phyloP scores from a whole-genome alignment of 495 filamentous ascomycete genomes.

The Chaetomidium leptoderma region DNA sequence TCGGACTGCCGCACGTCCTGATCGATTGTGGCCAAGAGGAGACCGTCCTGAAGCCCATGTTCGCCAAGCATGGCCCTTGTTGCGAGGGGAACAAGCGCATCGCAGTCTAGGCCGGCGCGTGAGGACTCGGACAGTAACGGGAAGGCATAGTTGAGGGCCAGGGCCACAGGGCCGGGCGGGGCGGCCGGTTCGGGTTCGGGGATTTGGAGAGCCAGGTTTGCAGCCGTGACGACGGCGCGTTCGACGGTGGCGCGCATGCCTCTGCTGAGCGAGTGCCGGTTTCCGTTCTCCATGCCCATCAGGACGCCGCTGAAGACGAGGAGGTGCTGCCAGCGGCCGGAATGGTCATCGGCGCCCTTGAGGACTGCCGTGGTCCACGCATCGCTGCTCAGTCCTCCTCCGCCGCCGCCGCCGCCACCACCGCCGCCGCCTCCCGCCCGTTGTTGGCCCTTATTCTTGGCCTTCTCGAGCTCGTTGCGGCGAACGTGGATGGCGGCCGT shows the following conservation, averaged over 20 bases:
- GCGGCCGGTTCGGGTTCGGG: slow-evolving; percentile 43
- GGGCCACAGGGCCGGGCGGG: slow-evolving; percentile 56
- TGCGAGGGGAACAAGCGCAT: slow-evolving; percentile 67
- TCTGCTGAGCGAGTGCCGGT: slow-evolving; percentile 57
- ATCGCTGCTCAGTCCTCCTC: slow-evolving; percentile 56
- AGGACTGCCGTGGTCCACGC: slow-evolving; percentile 82
- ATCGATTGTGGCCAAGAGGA: slow-evolving; percentile 75
- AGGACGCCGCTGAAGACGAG: slow-evolving; percentile 76
- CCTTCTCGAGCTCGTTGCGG: slow-evolving; percentile 50
- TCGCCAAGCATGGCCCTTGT: slow-evolving; percentile 59
- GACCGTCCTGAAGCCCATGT: slow-evolving; percentile 77
- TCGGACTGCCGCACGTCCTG: slow-evolving; percentile 63
- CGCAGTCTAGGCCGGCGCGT: slow-evolving; percentile 60
- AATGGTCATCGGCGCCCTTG: slow-evolving; percentile 77
- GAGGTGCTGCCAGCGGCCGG: slow-evolving; percentile 83
- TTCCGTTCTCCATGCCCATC: slow-evolving; percentile 71
- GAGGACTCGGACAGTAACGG: slow-evolving; percentile 60
- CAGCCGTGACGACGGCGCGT: slow-evolving; percentile 68
- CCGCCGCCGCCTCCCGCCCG: slow-evolving; percentile 44
- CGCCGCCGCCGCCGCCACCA: no score
- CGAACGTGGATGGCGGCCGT: slow-evolving; percentile 67
- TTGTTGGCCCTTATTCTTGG: slow-evolving; percentile 35
- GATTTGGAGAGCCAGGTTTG: slow-evolving; percentile 62
- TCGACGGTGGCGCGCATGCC: slow-evolving; percentile 69
- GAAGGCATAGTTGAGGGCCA: slow-evolving; percentile 78